A percentile compares a stretch with the other conserved stretches of the same genome.
These are phyloP conservation scores for Thuidium tamariscinum DNA, from an alignment of 225 moss, liverwort and hornwort genomes.

Conservation along the genomic window DNA sequence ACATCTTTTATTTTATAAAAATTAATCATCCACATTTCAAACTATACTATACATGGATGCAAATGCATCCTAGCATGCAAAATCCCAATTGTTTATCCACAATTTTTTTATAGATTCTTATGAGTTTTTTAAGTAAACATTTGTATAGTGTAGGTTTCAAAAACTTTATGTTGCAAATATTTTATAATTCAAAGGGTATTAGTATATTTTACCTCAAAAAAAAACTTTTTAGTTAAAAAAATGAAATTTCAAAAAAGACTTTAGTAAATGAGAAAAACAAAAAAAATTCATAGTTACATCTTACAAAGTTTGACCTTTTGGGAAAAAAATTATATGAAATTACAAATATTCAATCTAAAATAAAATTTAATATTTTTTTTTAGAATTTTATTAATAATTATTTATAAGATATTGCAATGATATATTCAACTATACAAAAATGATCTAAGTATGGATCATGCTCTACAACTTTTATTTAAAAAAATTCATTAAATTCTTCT, in stretches of 20 bases:
- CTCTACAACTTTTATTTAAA: background rate
- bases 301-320: background rate
- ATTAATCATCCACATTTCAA: background rate
- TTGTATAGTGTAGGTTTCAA: background rate
- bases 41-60: fast-evolving
- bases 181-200: background rate
- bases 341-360: background rate
- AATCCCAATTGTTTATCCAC: background rate
- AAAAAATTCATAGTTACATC: background rate
- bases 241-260: background rate
- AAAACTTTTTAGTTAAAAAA: background rate
- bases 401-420: background rate
- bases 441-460: background rate
- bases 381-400: background rate
- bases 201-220: background rate
- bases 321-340: fast-evolving
- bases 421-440: fast-evolving
- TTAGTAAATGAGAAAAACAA: background rate
- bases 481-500: background rate
- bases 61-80: background rate
- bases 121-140: background rate
- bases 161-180: background rate
- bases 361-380: no score
- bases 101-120: background rate
- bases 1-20: background rate